Evolutionary conservation across 179 eudicot species (phyloP), one percentile per base, ranked within the genome.

Genomic region (Gypsophila paniculata): DNA sequence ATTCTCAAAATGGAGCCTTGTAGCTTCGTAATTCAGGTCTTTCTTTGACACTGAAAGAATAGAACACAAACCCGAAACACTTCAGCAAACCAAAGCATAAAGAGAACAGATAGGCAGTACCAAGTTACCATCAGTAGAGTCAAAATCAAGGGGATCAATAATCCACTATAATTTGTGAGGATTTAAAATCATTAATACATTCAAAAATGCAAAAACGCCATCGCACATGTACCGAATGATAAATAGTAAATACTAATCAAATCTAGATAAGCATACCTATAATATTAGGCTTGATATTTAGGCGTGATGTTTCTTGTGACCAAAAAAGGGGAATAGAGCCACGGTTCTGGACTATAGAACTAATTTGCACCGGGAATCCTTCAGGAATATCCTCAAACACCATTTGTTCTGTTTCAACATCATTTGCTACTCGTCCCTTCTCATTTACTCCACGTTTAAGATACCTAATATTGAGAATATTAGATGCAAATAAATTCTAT

Each of bases 281-380:
- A 23, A 94, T 92, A 78, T 87, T 93, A 58, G 99, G 97, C 76
- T 92, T 94, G 60, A 90, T 58, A 84, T 88, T 92, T 73, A 94
- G 81, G 77, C 94, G 96, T 38, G 99, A 92, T 23, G 99, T 92
- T 77, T 94, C 99, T 79, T 94, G 98, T 12, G 97, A 90, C 99
- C 99, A 94, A 80, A 90, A 94, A 62, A 94, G 93, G 58, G 99
- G 99, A 70, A 94, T 94, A 70, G 99, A 94, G 46, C 97, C 99
- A 76, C 99, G 94, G 74, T 87, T 92, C 81, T 94, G 99, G 69
- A 94, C 96, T 75, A 94, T 80, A 60, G 97, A 92, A 83, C 93
- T 94, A 68, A 94, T 85, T 76, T 79, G 87, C 68, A 73, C 71
- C 19, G 89, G 84, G 62, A 70, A 75, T 63, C 91, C 92, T 79